These are phyloP conservation scores for Aechmea fasciata DNA, from an alignment of 176 grass and related monocot species.

Conservation along the genomic window DNA sequence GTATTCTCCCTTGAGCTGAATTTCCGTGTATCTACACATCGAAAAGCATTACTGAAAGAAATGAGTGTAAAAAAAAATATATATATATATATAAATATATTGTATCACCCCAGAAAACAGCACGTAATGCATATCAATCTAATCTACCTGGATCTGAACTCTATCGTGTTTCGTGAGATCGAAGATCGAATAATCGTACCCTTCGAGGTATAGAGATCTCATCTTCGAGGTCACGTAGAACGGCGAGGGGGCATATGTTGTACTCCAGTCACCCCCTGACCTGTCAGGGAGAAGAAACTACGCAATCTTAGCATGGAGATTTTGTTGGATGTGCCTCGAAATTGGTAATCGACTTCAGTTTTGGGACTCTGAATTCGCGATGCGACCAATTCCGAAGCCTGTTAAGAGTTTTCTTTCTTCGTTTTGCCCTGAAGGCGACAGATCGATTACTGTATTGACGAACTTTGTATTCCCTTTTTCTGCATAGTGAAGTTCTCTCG, in stretches of 20 bases:
- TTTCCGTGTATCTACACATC: constrained; percentile 42
- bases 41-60: neutral
- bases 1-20: constrained; percentile 53
- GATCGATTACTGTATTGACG: no score
- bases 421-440: no score
- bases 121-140: neutral
- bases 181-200: constrained; percentile 83
- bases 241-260: constrained; percentile 82
- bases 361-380: no score
- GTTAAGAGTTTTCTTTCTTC: no score
- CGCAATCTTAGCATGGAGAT: neutral
- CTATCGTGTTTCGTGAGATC: constrained; percentile 76
- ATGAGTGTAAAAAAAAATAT: neutral
- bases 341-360: no score
- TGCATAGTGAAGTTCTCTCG: no score
- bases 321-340: no score
- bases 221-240: constrained; percentile 98
- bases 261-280: constrained; percentile 87
- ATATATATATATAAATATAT: no score
- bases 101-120: no score
- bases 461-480: no score
- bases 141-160: constrained; percentile 80
- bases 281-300: constrained; percentile 24
- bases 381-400: no score
- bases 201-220: constrained; percentile 79